Evolutionary conservation across 2,329 filamentous ascomycete genomes (phyloP), one percentile per base, ranked within the genome.

Genomic region (Aspergillus viridinutans): DNA sequence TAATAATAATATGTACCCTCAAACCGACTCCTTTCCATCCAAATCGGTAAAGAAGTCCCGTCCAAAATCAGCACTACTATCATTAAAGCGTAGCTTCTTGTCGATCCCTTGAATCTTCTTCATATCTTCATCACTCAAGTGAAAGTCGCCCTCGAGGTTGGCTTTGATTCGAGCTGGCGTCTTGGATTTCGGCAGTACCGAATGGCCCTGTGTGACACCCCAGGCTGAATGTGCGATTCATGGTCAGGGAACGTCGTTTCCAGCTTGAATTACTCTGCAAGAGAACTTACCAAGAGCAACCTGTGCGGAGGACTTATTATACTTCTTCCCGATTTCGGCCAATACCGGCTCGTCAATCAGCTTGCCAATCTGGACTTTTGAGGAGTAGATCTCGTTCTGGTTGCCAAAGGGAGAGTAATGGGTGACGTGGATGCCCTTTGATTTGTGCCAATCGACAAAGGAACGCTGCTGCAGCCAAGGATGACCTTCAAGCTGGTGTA

Each of bases 51-150:
- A 87, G 62, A 86, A 85, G 7, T 83, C 73, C 69, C 80, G 83
- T 3, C 82, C 79, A 72, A 87, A 87, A 23, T 72, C 74, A 6
- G 66, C 72, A 47, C 77, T 81, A 4, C 83, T 79, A 67, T 87
- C 84, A 55, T 86, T 87, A 66, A 87, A 86, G 45, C 85, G 74
- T 61, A 85, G 49, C 71, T 86, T 86, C 73, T 81, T 84, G 66
- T 88, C 83, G 21, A 87, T 74, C 0, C 59, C 65, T 42, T 78
- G 73, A 52, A 85, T 81, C 72, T 80, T 82, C 66, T 81, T 71
- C 64, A 88, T 71, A 64, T 89, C 86, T 52, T 81, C 81, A 0
- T 68, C 63, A 1, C 79, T 78, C 26, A 89, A 75, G 65, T 82
- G 80, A 69, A 89, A 89, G 66, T 85, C 83, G 9, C 72, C 74